Conservation (phyloP, 352 stramenopile genomes). For the Thalassiosira sp. region DNA sequence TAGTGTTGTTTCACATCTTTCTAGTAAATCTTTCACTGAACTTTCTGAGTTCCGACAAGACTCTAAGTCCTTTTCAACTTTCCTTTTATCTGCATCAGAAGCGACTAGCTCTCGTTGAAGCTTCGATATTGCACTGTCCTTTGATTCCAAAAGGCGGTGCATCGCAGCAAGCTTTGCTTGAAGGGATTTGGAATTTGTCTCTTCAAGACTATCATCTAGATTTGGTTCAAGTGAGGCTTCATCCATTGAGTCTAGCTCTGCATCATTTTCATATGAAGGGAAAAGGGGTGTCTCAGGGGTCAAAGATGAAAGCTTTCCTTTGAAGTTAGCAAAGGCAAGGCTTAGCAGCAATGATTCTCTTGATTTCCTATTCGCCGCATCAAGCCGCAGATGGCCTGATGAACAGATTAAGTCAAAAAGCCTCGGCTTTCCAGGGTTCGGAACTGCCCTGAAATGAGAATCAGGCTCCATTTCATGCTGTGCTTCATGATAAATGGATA, state of each 20-base stretch:
- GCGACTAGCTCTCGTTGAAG: conserved; percentile 31
- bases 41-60: conserved; percentile 11
- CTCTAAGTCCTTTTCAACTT: conserved; percentile 33
- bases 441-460: conserved; percentile 19
- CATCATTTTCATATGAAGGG: conserved; percentile 5
- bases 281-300: conserved; percentile 31
- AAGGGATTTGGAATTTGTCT: conserved; percentile 22
- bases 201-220: not conserved
- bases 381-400: conserved; percentile 47
- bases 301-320: conserved; percentile 44
- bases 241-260: too few species aligned
- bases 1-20: conserved; percentile 17
- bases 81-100: conserved; percentile 15
- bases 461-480: conserved; percentile 16
- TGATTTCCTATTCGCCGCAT: conserved; percentile 64
- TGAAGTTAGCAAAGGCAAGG: conserved; percentile 68
- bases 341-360: conserved; percentile 73
- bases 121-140: conserved; percentile 33
- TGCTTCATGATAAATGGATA: conserved; percentile 46
- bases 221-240: too few species aligned
- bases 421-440: conserved; percentile 47
- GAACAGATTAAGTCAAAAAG: conserved; percentile 56
- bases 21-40: conserved; percentile 9
- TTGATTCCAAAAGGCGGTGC: conserved; percentile 20
- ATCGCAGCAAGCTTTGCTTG: conserved; percentile 33